A percentile compares a stretch with the other conserved stretches of the same genome.
Evolutionary conservation across 2,329 filamentous ascomycete genomes (phyloP).

Genomic region (Colletotrichum coccodes): DNA sequence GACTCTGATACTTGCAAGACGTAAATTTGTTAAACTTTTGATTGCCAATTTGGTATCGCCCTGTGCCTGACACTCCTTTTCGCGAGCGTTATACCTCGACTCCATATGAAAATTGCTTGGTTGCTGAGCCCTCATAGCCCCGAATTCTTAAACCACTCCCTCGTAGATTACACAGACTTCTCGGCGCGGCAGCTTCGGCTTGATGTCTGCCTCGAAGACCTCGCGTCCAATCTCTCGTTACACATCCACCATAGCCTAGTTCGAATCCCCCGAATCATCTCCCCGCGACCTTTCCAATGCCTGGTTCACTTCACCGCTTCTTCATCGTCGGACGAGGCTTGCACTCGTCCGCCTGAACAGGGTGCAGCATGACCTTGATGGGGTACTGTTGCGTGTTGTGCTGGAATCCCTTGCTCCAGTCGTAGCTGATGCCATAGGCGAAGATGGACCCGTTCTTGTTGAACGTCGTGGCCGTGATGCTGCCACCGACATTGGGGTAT

Average conservation of each 20-base stretch:
- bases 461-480: slow-evolving; percentile 92
- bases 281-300: neutral
- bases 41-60: slow-evolving; percentile 31
- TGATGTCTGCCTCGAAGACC: neutral
- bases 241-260: neutral
- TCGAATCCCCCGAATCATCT: neutral
- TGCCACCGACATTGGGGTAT: slow-evolving; percentile 84
- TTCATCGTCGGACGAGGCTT: slow-evolving; percentile 69
- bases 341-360: slow-evolving; percentile 72
- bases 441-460: slow-evolving; percentile 86
- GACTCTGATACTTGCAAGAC: neutral
- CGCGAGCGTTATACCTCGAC: slow-evolving; percentile 6
- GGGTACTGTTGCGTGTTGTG: slow-evolving; percentile 80
- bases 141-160: neutral
- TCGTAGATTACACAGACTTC: slow-evolving; percentile 7
- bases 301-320: slow-evolving; percentile 60
- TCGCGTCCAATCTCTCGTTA: neutral
- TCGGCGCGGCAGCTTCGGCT: neutral
- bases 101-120: slow-evolving; percentile 6
- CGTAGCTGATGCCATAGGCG: slow-evolving; percentile 91
- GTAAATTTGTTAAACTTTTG: slow-evolving; percentile 11
- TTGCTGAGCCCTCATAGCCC: neutral
- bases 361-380: slow-evolving; percentile 88
- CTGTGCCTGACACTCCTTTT: slow-evolving; percentile 22
- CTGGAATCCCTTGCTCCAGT: slow-evolving; percentile 97